Conservation (phyloP, 2,329 filamentous ascomycete genomes). For the Diplodia corticola region DNA sequence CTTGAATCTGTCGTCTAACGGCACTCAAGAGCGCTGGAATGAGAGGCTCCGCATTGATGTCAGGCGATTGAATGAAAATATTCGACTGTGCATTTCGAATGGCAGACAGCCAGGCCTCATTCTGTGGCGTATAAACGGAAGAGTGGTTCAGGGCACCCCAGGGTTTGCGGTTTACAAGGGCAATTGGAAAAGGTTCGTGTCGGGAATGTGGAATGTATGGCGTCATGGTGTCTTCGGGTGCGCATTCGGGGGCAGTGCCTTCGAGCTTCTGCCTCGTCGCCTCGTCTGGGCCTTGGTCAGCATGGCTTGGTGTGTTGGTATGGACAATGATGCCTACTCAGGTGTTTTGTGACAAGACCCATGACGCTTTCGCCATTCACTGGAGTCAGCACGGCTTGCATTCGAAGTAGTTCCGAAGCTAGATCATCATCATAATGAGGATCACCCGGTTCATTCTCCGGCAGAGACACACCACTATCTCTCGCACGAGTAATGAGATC, state of each 20-base stretch:
- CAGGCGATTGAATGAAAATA: slow-evolving; percentile 78
- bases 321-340: slow-evolving; percentile 49
- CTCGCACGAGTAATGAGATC: neutral
- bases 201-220: slow-evolving; percentile 62
- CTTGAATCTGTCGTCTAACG: slow-evolving; percentile 65
- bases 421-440: slow-evolving; percentile 66
- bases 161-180: slow-evolving; percentile 68
- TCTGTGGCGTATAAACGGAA: slow-evolving; percentile 67
- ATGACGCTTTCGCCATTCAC: slow-evolving; percentile 54
- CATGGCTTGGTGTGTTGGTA: neutral
- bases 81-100: slow-evolving; percentile 62
- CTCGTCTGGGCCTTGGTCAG: slow-evolving; percentile 46
- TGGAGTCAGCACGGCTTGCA: slow-evolving; percentile 59
- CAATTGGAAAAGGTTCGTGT: slow-evolving; percentile 65
- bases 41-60: slow-evolving; percentile 70
- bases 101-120: slow-evolving; percentile 71
- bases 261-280: slow-evolving; percentile 53
- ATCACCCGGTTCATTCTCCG: slow-evolving; percentile 58
- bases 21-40: slow-evolving; percentile 64
- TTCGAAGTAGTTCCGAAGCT: slow-evolving; percentile 60
- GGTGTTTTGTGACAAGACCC: slow-evolving; percentile 62
- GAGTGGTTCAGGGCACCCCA: slow-evolving; percentile 64
- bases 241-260: slow-evolving; percentile 56
- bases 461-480: neutral
- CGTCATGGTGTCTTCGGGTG: slow-evolving; percentile 59